Percentiles rank a stretch among this genome's conserved stretches.
Conservation (phyloP, 495 filamentous ascomycete genomes). For the Astrocystis sublimbata region DNA sequence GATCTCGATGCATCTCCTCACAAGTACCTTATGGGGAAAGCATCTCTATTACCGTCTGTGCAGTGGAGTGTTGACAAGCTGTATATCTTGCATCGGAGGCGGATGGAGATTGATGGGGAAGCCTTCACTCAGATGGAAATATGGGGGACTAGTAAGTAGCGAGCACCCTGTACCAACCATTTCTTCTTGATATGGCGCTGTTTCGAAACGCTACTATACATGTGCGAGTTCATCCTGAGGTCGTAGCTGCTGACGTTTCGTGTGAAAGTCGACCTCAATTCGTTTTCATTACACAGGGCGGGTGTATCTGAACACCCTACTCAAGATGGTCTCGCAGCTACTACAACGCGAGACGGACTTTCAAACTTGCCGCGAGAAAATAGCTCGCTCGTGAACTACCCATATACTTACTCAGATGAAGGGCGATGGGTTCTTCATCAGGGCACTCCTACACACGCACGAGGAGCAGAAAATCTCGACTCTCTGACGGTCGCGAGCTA, state of each 20-base stretch:
- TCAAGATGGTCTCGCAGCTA: background rate
- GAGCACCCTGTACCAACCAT: conserved; percentile 29
- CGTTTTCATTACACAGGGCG: conserved; percentile 8
- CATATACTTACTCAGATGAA: conserved; percentile 21
- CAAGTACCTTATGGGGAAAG: conserved; percentile 48
- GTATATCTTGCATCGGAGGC: conserved; percentile 49
- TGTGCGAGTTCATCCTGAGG: no score
- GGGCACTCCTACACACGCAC: background rate
- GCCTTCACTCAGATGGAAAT: conserved; percentile 39
- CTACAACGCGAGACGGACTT: background rate
- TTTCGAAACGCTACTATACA: background rate
- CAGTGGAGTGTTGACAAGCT: conserved; percentile 47
- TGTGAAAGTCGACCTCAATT: conserved; percentile 10
- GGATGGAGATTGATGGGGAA: conserved; percentile 22
- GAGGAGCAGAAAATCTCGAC: background rate
- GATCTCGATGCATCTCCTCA: conserved; percentile 35
- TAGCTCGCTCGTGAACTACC: conserved; percentile 8
- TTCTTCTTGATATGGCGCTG: background rate
- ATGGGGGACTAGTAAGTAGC: conserved; percentile 51
- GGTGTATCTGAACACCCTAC: background rate
- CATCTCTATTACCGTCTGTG: conserved; percentile 36
- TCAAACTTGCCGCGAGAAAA: background rate
- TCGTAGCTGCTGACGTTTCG: background rate
- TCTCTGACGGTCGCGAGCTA: conserved; percentile 51
- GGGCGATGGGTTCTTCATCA: conserved; percentile 19